phyloP scores from a whole-genome alignment of 768 basidiomycete genomes.

The Pleurotus giganteus region DNA sequence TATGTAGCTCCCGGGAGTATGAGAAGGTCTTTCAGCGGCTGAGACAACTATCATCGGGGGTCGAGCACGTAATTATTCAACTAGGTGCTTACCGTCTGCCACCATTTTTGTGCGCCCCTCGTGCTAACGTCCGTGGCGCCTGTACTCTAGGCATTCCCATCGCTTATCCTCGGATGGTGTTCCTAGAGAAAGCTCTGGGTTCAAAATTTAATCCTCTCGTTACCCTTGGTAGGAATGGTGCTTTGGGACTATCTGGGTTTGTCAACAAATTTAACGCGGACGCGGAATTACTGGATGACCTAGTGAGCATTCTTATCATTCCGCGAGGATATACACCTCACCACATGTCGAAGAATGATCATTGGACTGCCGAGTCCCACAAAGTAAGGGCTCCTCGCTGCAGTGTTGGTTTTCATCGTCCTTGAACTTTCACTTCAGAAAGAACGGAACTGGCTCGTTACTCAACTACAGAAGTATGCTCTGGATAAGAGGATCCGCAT shows the following conservation, averaged over 20 bases:
- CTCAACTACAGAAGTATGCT: slow-evolving; percentile 75
- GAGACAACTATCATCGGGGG: slow-evolving; percentile 51
- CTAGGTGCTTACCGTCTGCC: slow-evolving; percentile 45
- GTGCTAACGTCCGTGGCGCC: neutral
- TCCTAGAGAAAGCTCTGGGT: slow-evolving; percentile 76
- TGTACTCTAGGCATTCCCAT: slow-evolving; percentile 62
- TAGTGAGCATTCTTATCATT: slow-evolving; percentile 44
- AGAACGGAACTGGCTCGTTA: slow-evolving; percentile 89
- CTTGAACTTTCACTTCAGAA: slow-evolving; percentile 39
- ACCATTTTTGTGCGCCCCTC: neutral
- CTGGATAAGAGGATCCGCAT: slow-evolving; percentile 62
- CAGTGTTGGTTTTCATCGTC: slow-evolving; percentile 2
- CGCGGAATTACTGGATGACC: slow-evolving; percentile 91
- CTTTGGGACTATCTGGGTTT: slow-evolving; percentile 70
- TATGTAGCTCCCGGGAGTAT: slow-evolving; percentile 78
- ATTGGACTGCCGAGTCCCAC: slow-evolving; percentile 83
- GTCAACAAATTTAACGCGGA: slow-evolving; percentile 91
- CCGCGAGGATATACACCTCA: neutral
- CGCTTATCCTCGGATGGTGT: slow-evolving; percentile 92
- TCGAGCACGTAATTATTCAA: slow-evolving; percentile 84
- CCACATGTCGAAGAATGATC: slow-evolving; percentile 62
- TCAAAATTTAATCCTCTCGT: slow-evolving; percentile 85
- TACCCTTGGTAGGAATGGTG: slow-evolving; percentile 65
- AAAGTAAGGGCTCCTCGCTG: slow-evolving; percentile 45
- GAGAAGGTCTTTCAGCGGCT: slow-evolving; percentile 66